Evolutionary conservation across 257 asterid genomes (phyloP).

Genomic region (Solanum stenotomum): DNA sequence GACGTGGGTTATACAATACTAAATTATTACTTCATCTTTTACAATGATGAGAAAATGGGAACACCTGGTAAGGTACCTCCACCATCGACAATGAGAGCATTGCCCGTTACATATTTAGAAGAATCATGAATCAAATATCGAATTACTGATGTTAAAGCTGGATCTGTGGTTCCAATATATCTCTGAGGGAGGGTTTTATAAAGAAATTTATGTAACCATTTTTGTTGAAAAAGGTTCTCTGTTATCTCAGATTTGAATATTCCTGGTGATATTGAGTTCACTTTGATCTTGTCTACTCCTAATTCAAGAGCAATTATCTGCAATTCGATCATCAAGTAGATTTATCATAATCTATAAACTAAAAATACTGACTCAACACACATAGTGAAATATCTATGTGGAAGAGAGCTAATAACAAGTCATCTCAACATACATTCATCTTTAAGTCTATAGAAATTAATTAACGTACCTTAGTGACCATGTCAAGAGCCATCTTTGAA

Average conservation of each 20-base stretch:
- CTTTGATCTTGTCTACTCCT: slow-evolving; percentile 20
- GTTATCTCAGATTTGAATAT: slow-evolving; percentile 35
- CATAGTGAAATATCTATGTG: too few relatives aligned
- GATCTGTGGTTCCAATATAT: slow-evolving; percentile 15
- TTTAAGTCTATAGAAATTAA: too few relatives aligned
- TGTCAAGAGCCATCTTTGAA: neutral
- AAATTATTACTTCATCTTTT: neutral
- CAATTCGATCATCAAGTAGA: neutral
- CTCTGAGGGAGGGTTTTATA: slow-evolving; percentile 6
- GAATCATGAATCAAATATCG: slow-evolving; percentile 27
- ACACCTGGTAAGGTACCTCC: slow-evolving; percentile 28
- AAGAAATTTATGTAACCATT: slow-evolving; percentile 17
- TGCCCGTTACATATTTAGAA: slow-evolving; percentile 24
- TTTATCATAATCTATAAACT: too few relatives aligned
- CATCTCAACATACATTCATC: too few relatives aligned
- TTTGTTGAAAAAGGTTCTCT: slow-evolving; percentile 8
- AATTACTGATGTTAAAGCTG: slow-evolving; percentile 27
- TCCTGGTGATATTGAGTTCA: slow-evolving; percentile 32
- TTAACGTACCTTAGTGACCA: neutral
- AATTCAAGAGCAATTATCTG: slow-evolving; percentile 36
- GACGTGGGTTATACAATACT: fast-evolving
- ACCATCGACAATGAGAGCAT: slow-evolving; percentile 23
- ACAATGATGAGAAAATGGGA: slow-evolving; percentile 30
- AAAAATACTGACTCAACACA: too few relatives aligned
- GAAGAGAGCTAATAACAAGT: too few relatives aligned